phyloP scores from a whole-genome alignment of 164 flowering plant species.

The Warburgia ugandensis region DNA sequence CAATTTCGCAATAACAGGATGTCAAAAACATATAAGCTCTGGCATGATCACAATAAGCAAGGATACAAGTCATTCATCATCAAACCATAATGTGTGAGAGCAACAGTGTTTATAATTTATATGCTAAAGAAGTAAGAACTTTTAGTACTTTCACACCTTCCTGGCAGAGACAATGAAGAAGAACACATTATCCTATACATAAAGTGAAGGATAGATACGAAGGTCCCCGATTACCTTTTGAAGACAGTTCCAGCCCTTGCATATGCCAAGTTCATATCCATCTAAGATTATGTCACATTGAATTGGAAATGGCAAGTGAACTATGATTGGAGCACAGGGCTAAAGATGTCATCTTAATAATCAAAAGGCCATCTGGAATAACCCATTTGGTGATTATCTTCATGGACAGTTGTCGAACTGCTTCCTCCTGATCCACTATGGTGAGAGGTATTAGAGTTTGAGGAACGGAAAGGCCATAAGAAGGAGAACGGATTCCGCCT shows the following conservation, averaged over 20 bases:
- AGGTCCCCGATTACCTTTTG: not conserved
- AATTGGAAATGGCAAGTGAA: not conserved
- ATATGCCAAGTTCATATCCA: conserved; percentile 1
- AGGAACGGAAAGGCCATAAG: conserved; percentile 74
- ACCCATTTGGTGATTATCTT: conserved; percentile 32
- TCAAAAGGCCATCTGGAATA: conserved; percentile 62
- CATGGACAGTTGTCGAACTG: conserved; percentile 28
- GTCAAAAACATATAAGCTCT: too few species aligned
- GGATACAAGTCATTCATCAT: too few species aligned
- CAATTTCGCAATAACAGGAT: too few species aligned
- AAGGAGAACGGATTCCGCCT: conserved; percentile 61
- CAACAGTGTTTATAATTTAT: too few species aligned
- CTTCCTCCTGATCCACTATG: conserved; percentile 34
- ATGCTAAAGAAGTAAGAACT: too few species aligned
- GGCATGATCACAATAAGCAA: too few species aligned
- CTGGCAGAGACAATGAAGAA: not conserved
- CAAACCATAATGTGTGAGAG: too few species aligned
- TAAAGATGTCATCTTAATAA: conserved; percentile 11
- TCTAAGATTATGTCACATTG: not conserved
- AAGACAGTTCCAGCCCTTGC: conserved; percentile 3
- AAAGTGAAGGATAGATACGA: conserved; percentile 1
- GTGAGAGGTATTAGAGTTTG: conserved; percentile 33
- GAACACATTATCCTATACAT: conserved; percentile 9
- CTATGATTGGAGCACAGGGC: not conserved
- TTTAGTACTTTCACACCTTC: too few species aligned